Evolutionary conservation across 1,284 basidiomycete genomes (phyloP).

Genomic region (Boletellus dicymbophilus): DNA sequence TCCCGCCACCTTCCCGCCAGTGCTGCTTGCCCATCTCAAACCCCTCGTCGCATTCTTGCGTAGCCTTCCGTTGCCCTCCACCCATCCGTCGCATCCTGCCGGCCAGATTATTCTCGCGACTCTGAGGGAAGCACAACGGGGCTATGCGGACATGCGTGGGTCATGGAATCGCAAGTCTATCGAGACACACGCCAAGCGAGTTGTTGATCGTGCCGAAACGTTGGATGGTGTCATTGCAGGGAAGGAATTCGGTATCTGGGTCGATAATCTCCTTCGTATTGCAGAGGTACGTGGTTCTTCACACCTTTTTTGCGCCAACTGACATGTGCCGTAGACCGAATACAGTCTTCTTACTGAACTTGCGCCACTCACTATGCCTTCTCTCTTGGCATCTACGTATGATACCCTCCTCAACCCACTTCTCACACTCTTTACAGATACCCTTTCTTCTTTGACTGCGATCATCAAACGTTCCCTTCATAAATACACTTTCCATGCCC

Average conservation of each 20-base stretch:
- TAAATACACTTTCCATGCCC: conserved; percentile 80
- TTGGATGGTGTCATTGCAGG: conserved; percentile 64
- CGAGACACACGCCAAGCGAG: conserved; percentile 65
- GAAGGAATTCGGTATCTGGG: conserved; percentile 65
- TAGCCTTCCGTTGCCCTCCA: conserved; percentile 69
- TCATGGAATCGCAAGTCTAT: conserved; percentile 72
- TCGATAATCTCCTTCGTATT: conserved; percentile 57
- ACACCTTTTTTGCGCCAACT: no score
- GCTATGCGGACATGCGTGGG: conserved; percentile 83
- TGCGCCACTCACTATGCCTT: conserved; percentile 52
- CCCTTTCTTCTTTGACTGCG: conserved; percentile 60
- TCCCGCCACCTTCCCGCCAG: conserved; percentile 52
- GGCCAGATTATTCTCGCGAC: conserved; percentile 61
- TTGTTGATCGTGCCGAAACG: conserved; percentile 66
- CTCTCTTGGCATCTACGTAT: conserved; percentile 55
- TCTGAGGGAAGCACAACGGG: conserved; percentile 72
- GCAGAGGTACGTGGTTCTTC: conserved; percentile 59
- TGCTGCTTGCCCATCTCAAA: conserved; percentile 51
- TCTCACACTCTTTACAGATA: conserved; percentile 59
- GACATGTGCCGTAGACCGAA: conserved; percentile 43
- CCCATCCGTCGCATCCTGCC: conserved; percentile 81
- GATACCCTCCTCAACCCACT: conserved; percentile 63
- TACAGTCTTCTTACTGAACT: conserved; percentile 63
- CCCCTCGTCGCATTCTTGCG: conserved; percentile 71
- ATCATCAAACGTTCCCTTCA: conserved; percentile 82